A percentile compares a stretch with the other conserved stretches of the same genome.
These are phyloP conservation scores for Phaffomyces antillensis DNA, from an alignment of 805 yeast species.

Conservation along the genomic window DNA sequence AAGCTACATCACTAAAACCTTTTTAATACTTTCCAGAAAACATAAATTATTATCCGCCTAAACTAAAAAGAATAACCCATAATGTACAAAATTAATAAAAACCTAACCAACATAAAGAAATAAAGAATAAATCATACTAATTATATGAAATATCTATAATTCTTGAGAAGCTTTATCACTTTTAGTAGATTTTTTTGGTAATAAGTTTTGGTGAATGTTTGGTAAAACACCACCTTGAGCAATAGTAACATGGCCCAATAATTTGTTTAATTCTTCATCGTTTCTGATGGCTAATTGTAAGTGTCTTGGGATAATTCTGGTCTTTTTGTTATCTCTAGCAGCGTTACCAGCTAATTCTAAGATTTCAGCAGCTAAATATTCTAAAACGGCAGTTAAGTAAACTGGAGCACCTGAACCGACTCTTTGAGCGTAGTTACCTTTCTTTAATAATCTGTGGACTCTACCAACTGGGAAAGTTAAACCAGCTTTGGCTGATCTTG, in stretches of 20 bases:
- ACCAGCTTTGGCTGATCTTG: constrained; percentile 98
- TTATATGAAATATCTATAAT: constrained; percentile 28
- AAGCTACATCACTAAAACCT: background rate
- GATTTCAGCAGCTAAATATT: constrained; percentile 96
- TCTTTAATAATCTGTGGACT: constrained; percentile 93
- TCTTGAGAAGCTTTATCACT: constrained; percentile 55
- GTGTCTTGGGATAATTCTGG: constrained; percentile 97
- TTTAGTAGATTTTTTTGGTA: constrained; percentile 68
- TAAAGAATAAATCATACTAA: constrained; percentile 4
- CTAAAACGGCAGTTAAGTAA: constrained; percentile 93
- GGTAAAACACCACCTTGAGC: constrained; percentile 99
- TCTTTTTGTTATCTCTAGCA: constrained; percentile 89
- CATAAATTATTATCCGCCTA: constrained; percentile 16
- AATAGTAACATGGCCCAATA: constrained; percentile 90
- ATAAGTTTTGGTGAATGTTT: constrained; percentile 69
- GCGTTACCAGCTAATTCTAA: constrained; percentile 98
- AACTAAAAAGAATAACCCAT: constrained; percentile 16
- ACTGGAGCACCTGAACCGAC: constrained; percentile 99
- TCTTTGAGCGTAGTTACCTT: constrained; percentile 97
- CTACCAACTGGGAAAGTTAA: constrained; percentile 99
- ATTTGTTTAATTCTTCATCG: constrained; percentile 93
- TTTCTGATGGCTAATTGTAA: constrained; percentile 95
- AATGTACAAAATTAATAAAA: constrained; percentile 15
- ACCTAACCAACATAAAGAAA: constrained; percentile 9
- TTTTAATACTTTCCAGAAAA: constrained; percentile 9